Evolutionary conservation across 2,329 filamentous ascomycete species (phyloP).

Genomic region (Fusarium avenaceum): DNA sequence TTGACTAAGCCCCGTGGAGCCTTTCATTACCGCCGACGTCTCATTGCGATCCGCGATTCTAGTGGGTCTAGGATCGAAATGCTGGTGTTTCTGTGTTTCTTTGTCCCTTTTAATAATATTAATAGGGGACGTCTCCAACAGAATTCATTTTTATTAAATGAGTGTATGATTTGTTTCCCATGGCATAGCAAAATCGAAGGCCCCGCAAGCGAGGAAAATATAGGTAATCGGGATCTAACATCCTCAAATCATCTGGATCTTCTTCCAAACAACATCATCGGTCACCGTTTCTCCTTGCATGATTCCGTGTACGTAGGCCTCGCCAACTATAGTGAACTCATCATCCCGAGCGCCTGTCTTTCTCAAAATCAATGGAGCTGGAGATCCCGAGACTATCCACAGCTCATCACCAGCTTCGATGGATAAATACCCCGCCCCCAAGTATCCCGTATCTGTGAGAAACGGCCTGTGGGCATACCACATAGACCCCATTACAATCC

Average conservation of each 20-base stretch:
- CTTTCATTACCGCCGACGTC: neutral
- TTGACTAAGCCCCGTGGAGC: neutral
- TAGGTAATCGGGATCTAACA: neutral
- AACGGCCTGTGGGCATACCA: neutral
- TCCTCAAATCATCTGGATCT: neutral
- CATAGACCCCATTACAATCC: fast-evolving
- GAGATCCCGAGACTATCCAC: conserved; percentile 1
- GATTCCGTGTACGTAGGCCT: neutral
- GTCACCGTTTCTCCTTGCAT: conserved; percentile 14
- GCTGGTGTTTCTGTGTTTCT: neutral
- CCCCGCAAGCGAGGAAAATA: fast-evolving
- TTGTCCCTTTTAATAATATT: too few relatives aligned
- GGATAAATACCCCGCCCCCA: neutral
- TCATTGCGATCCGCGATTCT: neutral
- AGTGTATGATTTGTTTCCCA: too few relatives aligned
- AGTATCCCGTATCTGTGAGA: neutral
- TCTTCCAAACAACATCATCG: neutral
- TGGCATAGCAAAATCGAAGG: too few relatives aligned
- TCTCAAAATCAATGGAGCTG: neutral
- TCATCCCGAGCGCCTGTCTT: fast-evolving
- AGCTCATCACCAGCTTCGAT: neutral
- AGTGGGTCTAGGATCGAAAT: neutral
- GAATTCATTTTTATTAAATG: too few relatives aligned
- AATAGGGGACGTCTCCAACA: too few relatives aligned
- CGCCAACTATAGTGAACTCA: neutral